A percentile compares a stretch with the other conserved stretches of the same genome.
These are phyloP conservation scores for Claviceps paspali DNA, from an alignment of 2,329 filamentous ascomycete genomes.

Conservation along the genomic window DNA sequence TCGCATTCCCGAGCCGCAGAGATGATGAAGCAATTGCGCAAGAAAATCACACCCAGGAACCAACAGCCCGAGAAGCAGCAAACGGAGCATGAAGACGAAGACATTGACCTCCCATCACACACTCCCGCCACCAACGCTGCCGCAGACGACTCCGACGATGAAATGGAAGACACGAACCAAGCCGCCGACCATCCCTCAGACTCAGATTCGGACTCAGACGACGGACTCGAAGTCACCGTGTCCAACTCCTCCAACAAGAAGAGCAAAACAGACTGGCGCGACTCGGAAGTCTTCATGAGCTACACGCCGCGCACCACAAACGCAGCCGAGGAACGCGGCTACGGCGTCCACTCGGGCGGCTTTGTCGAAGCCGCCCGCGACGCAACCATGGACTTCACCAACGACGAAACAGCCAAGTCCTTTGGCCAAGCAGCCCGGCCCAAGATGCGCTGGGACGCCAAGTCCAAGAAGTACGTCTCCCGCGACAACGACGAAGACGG, in stretches of 20 bases:
- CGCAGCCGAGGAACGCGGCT: constrained; percentile 76
- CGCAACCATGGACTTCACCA: constrained; percentile 81
- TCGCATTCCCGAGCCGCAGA: constrained; percentile 51
- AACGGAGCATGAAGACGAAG: constrained; percentile 16
- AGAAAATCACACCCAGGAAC: constrained; percentile 48
- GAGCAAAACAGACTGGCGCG: constrained; percentile 54
- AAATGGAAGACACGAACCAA: constrained; percentile 5
- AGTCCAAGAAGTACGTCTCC: constrained; percentile 86
- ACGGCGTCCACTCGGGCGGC: constrained; percentile 77
- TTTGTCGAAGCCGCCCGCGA: constrained; percentile 81
- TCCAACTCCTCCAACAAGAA: constrained; percentile 37
- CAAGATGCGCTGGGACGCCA: constrained; percentile 92
- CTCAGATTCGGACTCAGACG: constrained; percentile 41
- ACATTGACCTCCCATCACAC: constrained; percentile 10
- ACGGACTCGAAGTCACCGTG: constrained; percentile 57
- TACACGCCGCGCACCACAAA: constrained; percentile 75
- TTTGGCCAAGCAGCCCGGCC: constrained; percentile 64
- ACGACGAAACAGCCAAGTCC: constrained; percentile 67
- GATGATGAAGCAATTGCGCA: constrained; percentile 57
- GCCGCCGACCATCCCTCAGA: background rate
- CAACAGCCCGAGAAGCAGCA: constrained; percentile 25
- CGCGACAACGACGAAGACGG: constrained; percentile 91
- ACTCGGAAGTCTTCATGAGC: constrained; percentile 89
- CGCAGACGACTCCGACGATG: constrained; percentile 4
- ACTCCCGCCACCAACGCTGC: constrained; percentile 7